Conservation (phyloP, 1,284 basidiomycete genomes). For the Wallemia mellicola region DNA sequence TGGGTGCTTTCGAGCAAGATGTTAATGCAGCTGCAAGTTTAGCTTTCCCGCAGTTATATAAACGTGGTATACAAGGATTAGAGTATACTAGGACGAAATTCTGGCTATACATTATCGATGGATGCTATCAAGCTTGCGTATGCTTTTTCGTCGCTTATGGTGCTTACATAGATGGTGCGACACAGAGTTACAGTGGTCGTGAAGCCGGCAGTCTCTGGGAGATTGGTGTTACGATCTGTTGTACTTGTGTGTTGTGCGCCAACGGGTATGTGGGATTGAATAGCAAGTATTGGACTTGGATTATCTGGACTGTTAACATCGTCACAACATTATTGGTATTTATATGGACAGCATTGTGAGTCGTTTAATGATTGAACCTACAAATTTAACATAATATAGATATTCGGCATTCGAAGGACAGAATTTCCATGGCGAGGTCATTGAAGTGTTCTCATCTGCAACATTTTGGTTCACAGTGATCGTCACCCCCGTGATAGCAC, state of each 20-base stretch:
- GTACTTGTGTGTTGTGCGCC: constrained; percentile 56
- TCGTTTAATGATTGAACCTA: too few relatives aligned
- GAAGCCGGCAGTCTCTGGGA: constrained; percentile 50
- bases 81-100: constrained; percentile 79
- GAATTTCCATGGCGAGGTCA: constrained; percentile 41
- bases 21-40: constrained; percentile 65
- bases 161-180: constrained; percentile 10
- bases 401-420: constrained; percentile 26
- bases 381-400: too few relatives aligned
- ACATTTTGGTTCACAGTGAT: constrained; percentile 55
- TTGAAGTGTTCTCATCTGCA: constrained; percentile 40
- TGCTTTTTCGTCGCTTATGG: constrained; percentile 72
- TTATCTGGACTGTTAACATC: constrained; percentile 48
- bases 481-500: constrained; percentile 32
- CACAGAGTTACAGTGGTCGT: constrained; percentile 37
- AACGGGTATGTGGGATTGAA: constrained; percentile 69
- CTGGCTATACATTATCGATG: constrained; percentile 84
- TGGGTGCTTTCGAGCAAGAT: constrained; percentile 94
- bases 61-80: constrained; percentile 65
- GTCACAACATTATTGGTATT: constrained; percentile 50
- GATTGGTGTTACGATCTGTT: constrained; percentile 72
- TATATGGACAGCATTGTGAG: constrained; percentile 49
- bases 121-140: constrained; percentile 65
- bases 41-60: constrained; percentile 75
- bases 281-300: constrained; percentile 64